These are phyloP conservation scores for Pythium rhizo-oryzae DNA, from an alignment of 352 stramenopile genomes.

Conservation along the genomic window DNA sequence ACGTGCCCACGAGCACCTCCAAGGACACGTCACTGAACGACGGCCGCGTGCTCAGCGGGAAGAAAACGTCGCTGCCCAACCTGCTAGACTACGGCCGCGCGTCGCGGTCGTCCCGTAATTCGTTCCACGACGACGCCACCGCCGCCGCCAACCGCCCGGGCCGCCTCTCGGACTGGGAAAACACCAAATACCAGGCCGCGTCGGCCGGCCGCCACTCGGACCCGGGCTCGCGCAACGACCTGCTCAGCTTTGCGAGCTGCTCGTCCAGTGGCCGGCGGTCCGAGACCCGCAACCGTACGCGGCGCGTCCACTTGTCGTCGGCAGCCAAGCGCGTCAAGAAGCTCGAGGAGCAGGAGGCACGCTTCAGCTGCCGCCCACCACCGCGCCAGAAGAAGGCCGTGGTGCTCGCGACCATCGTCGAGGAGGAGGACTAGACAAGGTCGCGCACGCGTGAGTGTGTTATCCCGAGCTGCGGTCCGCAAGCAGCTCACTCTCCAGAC, in stretches of 20 bases:
- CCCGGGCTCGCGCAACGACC: conserved; percentile 65
- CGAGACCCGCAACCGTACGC: conserved; percentile 49
- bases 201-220: conserved; percentile 64
- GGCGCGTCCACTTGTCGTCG: conserved; percentile 77
- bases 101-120: conserved; percentile 41
- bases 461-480: conserved; percentile 5
- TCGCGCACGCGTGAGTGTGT: no score
- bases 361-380: conserved; percentile 46
- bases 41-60: conserved; percentile 40
- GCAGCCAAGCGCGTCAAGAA: conserved; percentile 83
- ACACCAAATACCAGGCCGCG: conserved; percentile 48
- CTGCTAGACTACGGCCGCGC: conserved; percentile 51
- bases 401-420: conserved; percentile 41
- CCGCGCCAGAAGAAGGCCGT: conserved; percentile 41
- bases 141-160: neutral
- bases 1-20: neutral
- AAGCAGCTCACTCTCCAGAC: neutral
- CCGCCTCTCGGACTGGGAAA: conserved; percentile 55
- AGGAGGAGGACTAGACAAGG: conserved; percentile 26
- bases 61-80: conserved; percentile 52
- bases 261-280: conserved; percentile 36
- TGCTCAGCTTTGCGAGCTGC: conserved; percentile 67
- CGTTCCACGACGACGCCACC: conserved; percentile 52
- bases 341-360: conserved; percentile 79
- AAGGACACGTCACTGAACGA: conserved; percentile 28